phyloP scores from a whole-genome alignment of 192 early-diverging fungal species.

The Coemansia sp. region DNA sequence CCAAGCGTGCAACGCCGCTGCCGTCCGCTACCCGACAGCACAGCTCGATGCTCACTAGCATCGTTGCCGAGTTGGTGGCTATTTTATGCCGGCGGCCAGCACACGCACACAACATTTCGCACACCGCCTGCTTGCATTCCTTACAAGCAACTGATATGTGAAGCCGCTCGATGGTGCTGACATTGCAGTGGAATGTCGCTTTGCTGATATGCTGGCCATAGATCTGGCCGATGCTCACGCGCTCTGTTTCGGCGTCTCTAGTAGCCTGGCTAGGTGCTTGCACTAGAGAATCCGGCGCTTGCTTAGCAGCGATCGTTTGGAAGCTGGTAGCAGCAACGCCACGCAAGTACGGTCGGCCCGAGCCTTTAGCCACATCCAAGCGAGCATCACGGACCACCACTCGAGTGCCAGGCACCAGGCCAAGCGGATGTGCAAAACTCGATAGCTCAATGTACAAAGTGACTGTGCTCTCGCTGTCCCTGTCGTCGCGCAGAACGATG shows the following conservation, averaged over 20 bases:
- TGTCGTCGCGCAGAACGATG: slow-evolving; percentile 20
- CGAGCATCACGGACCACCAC: slow-evolving; percentile 18
- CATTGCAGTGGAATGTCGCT: slow-evolving; percentile 10
- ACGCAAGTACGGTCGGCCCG: slow-evolving; percentile 20
- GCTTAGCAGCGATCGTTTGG: neutral
- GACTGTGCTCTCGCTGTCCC: slow-evolving; percentile 8
- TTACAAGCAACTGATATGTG: slow-evolving; percentile 12
- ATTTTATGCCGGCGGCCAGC: slow-evolving; percentile 12
- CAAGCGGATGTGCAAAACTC: slow-evolving; percentile 29
- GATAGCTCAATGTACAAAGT: slow-evolving; percentile 28
- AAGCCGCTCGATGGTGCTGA: slow-evolving; percentile 17
- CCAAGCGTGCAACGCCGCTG: slow-evolving; percentile 32
- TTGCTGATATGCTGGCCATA: neutral
- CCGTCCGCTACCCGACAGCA: slow-evolving; percentile 32
- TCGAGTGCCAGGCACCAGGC: slow-evolving; percentile 28
- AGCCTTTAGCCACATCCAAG: slow-evolving; percentile 11
- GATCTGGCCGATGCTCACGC: slow-evolving; percentile 16
- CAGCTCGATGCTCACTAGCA: slow-evolving; percentile 6
- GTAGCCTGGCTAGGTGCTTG: neutral
- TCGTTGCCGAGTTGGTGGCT: neutral
- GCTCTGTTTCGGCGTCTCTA: neutral
- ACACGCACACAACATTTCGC: slow-evolving; percentile 27
- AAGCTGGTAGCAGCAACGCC: slow-evolving; percentile 14
- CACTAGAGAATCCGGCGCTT: neutral
- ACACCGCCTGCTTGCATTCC: slow-evolving; percentile 22